These are phyloP conservation scores for Suillus subaureus DNA, from an alignment of 768 basidiomycete genomes.

Conservation along the genomic window DNA sequence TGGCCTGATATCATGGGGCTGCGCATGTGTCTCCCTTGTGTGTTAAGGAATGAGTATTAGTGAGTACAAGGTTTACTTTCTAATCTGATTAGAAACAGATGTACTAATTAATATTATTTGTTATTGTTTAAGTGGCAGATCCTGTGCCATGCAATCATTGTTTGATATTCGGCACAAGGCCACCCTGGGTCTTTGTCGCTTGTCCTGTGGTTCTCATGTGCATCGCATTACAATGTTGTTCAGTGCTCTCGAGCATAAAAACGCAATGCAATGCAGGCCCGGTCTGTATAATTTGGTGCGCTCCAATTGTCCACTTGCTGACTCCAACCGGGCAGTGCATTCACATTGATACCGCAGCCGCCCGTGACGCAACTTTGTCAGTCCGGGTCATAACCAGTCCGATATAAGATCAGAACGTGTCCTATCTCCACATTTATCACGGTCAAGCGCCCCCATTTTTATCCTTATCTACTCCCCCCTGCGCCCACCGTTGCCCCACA, in stretches of 20 bases:
- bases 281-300: background rate
- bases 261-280: background rate
- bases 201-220: background rate
- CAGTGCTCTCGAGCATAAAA: background rate
- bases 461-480: background rate
- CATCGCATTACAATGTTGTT: background rate
- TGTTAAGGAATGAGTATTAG: background rate
- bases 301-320: background rate
- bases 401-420: slow-evolving; percentile 2
- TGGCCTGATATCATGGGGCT: background rate
- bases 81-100: background rate
- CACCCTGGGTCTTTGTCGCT: background rate
- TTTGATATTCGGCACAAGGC: background rate
- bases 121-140: background rate
- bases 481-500: no score
- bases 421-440: background rate
- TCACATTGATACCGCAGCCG: background rate
- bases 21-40: no score
- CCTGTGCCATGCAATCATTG: background rate
- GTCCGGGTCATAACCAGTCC: background rate
- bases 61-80: background rate
- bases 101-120: background rate
- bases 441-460: background rate
- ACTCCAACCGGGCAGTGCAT: slow-evolving; percentile 1
- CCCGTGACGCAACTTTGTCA: background rate